These are phyloP conservation scores for Tulasnella sp. DNA, from an alignment of 768 basidiomycete genomes.

Conservation along the genomic window DNA sequence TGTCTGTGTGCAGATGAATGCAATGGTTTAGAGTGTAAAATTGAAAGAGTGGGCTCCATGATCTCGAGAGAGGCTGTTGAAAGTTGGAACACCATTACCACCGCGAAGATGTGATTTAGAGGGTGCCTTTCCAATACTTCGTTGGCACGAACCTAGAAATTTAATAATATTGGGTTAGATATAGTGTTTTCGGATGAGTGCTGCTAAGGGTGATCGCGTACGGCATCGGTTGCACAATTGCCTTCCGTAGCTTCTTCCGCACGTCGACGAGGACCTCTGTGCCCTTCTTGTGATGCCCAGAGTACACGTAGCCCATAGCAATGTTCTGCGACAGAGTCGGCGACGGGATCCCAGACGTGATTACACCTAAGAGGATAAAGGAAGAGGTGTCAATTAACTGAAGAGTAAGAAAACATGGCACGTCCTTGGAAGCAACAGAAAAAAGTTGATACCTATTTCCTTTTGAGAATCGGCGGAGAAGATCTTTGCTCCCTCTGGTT, in stretches of 20 bases:
- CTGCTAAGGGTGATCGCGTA: no score
- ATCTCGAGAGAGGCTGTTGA: no score
- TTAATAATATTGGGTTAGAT: not conserved
- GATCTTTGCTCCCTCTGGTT: slow-evolving; percentile 73
- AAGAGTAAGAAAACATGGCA: not conserved
- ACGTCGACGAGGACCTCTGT: slow-evolving; percentile 79
- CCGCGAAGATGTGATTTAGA: no score
- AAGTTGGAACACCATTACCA: no score
- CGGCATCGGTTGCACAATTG: slow-evolving; percentile 72
- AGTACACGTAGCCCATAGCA: slow-evolving; percentile 85
- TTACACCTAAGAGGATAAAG: slow-evolving; percentile 37
- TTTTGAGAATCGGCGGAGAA: slow-evolving; percentile 40
- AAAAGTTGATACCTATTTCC: slow-evolving; percentile 43
- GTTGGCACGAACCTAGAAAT: slow-evolving; percentile 9
- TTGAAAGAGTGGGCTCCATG: no score
- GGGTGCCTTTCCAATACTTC: slow-evolving; percentile 9
- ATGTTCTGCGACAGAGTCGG: slow-evolving; percentile 85
- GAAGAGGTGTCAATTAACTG: no score
- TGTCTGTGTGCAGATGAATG: no score
- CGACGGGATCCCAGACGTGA: slow-evolving; percentile 95
- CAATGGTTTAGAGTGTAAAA: no score
- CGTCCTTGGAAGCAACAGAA: not conserved
- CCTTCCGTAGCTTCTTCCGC: slow-evolving; percentile 66
- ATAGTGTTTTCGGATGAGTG: not conserved
- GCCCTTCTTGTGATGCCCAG: slow-evolving; percentile 83